Base-by-base conservation (phyloP, 2,329 filamentous ascomycete genomes). In the Leptographium radiaticola region DNA sequence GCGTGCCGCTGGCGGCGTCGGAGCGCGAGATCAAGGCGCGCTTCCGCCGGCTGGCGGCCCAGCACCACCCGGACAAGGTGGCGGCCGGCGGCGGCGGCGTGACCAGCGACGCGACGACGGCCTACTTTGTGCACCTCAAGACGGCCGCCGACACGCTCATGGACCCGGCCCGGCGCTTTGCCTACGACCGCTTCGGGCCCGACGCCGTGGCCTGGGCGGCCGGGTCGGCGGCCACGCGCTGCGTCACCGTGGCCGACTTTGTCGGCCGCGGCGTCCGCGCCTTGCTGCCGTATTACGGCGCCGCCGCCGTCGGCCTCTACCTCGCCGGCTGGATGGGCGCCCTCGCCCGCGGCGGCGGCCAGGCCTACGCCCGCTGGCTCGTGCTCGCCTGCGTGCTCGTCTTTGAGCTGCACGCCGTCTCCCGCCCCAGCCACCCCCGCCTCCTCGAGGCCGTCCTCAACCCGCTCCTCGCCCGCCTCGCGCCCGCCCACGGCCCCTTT, bases 151-250 rank as follows among this genome's bases (percentile, higher is more conserved):
- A 97, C 62, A 87, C 84, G 0, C 79, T 96, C 16, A 71, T 81
- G n/a, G 82, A 93, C 63, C 80, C 86, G 2, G 82, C 81, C 0
- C 83, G 79, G 63, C 78, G 89, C 54, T 95, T 93, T 66, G 89
- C 88, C 9, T 96, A 96, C 69, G 89, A 95, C 65, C 82, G 89
- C 49, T 89, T 95, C 66, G 90, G 90, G 0, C 84, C 87, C 0
- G 80, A 81, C 33, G 75, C 90, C 20, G 67, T 84, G 13, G 65
- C 67, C 10, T 91, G 84, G 84, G 71, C 31, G 7, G n/a, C 46
- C 15, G 20, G 20, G 39, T 34, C 48, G 18, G 52, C 45, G 10
- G 31, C 31, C 18, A 36, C 20, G 25, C 31, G 6, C 70, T 82
- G 25, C 25, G 25, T 25, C 25, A 25, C 25, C 25, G 5, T 25